Percentiles rank a stretch among this genome's conserved stretches.
Evolutionary conservation across 1,284 basidiomycete species (phyloP).

Genomic region (Cryptococcus sp.): DNA sequence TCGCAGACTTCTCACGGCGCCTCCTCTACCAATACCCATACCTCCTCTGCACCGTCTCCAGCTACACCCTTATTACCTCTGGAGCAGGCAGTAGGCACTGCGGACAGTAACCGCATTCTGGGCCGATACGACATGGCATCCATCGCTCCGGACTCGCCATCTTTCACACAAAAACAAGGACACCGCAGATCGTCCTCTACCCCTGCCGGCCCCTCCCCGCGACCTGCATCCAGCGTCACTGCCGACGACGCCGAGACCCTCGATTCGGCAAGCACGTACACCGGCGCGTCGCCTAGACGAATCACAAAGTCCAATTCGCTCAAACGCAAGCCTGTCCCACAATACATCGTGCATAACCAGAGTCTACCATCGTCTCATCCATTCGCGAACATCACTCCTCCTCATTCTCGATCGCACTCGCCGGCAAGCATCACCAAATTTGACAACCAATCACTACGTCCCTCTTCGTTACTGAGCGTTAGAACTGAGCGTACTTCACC

Average conservation of each 20-base stretch:
- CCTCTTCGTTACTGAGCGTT: too few relatives aligned
- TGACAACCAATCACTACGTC: background rate
- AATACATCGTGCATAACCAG: background rate
- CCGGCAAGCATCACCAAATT: background rate
- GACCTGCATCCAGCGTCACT: too few relatives aligned
- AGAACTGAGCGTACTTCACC: too few relatives aligned
- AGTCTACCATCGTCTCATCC: conserved; percentile 11
- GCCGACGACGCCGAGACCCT: too few relatives aligned
- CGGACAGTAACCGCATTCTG: background rate
- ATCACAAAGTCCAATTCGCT: conserved; percentile 3
- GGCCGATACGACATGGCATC: too few relatives aligned
- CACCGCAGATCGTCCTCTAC: background rate
- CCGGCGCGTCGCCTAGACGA: background rate
- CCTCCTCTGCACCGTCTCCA: background rate
- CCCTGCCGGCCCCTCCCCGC: background rate
- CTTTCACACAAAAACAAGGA: background rate
- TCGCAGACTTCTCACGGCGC: too few relatives aligned
- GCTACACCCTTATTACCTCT: background rate
- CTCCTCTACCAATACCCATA: background rate
- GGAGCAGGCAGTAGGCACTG: background rate
- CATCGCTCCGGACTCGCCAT: background rate
- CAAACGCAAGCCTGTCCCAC: conserved; percentile 13
- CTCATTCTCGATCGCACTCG: conserved; percentile 1
- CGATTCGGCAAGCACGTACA: background rate
- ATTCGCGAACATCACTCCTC: conserved; percentile 3